Base-by-base conservation (phyloP, 2,329 filamentous ascomycete species). In the Venturia carpophila region DNA sequence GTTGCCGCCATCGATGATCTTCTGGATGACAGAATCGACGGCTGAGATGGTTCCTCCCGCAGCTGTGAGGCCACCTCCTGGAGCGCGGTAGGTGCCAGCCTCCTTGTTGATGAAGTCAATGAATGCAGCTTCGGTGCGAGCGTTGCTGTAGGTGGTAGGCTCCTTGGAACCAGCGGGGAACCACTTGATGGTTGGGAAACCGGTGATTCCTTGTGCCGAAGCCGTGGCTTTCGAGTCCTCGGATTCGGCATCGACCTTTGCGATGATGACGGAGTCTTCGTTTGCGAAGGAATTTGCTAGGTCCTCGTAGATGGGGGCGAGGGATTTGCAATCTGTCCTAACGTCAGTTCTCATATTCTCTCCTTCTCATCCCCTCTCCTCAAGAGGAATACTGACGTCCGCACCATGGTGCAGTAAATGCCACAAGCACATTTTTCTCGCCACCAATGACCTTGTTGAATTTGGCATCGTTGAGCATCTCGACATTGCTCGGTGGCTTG, bases 351-450 rank as follows among this genome's bases (percentile, higher is more conserved):
- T 58, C 30, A n/a, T 37, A 37, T 10, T 58, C 27, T 34, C 49
- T 19, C n/a, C n/a, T 1, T 41, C 11, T 9, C n/a, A 42, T 65
- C 62, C 30, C 7, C 27, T 49, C 21, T 30, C 24, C n/a, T 47
- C 24, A 43, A 34, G 11, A 34, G 34, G 10, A 63, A 70, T 70
- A 89, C 92, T 79, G 85, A 97, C 94, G 93, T 77, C 93, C 93
- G 79, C 94, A 99, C 94, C 93, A 97, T 64, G 94, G 92, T 64
- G 94, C 93, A 71, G 95, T 99, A 78, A 99, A 99, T 58, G 95
- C 92, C 75, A 99, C 92, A 65, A 99, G 78, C 24, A 96, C 91
- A 77, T 95, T 83, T 84, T 96, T 92, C 68, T 96, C 90, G 63
- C 86, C 82, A 68, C 93, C 93, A 79, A 97, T 82, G 67, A 84